Evolutionary conservation across 176 grass and related monocot genomes (phyloP).

Genomic region (Lolium multiflorum): DNA sequence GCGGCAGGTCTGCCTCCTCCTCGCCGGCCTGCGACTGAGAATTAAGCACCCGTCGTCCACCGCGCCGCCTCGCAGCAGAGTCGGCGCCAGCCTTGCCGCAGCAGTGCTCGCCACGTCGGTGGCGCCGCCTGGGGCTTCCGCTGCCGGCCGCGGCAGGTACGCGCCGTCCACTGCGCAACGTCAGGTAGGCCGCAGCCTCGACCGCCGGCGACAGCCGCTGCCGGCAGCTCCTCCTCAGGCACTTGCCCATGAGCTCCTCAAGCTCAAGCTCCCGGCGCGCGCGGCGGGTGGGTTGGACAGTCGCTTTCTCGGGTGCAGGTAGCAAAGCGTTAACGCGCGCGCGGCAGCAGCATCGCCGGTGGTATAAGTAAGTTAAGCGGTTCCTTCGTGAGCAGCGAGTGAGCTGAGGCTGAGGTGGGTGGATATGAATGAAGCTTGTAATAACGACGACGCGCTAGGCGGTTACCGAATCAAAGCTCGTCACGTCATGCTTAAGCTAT

Average conservation of each 20-base stretch:
- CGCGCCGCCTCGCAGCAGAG: background rate
- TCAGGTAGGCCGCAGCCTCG: conserved; percentile 26
- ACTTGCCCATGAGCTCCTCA: conserved; percentile 41
- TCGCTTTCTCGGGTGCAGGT: conserved; percentile 1
- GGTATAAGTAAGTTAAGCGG: background rate
- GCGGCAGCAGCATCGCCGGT: background rate
- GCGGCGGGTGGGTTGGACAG: background rate
- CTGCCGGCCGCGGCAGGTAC: conserved; percentile 18
- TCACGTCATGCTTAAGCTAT: background rate
- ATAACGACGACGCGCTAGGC: background rate
- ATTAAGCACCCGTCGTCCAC: background rate
- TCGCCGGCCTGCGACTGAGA: background rate
- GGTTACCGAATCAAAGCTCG: background rate
- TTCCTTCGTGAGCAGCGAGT: background rate
- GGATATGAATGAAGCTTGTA: background rate
- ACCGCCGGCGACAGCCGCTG: background rate
- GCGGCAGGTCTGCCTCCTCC: background rate
- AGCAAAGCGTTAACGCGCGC: background rate
- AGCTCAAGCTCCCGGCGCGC: background rate
- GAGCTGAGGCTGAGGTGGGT: background rate
- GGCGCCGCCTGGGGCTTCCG: background rate
- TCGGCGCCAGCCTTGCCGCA: background rate
- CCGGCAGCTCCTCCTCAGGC: conserved; percentile 44
- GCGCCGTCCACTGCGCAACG: conserved; percentile 52
- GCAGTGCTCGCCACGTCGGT: background rate